These are phyloP conservation scores for Eimeria praecox DNA, from an alignment of 169 alveolate genomes.

Conservation along the genomic window DNA sequence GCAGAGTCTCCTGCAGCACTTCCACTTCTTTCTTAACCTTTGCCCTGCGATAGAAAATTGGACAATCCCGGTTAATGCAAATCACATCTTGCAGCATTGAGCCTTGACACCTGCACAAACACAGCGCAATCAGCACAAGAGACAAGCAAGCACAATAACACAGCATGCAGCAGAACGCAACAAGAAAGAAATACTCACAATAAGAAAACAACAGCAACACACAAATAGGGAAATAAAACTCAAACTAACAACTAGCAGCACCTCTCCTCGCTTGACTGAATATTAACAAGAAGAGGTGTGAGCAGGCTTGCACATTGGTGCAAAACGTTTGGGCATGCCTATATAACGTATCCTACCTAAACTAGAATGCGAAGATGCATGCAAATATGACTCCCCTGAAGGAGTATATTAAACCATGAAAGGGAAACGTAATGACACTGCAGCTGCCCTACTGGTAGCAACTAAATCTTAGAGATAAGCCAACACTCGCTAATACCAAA, in stretches of 20 bases:
- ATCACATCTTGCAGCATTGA: slow-evolving; percentile 97
- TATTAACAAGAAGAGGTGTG: no score
- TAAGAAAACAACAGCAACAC: not conserved
- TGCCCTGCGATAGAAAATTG: slow-evolving; percentile 98
- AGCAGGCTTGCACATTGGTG: no score
- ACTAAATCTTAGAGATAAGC: no score
- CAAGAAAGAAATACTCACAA: not conserved
- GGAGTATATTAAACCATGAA: no score
- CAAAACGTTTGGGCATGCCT: no score
- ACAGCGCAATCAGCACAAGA: no score
- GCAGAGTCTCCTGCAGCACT: slow-evolving; percentile 56
- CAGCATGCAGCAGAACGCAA: not conserved
- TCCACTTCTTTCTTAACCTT: slow-evolving; percentile 90
- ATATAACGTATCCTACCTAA: not conserved
- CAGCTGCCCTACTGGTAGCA: no score
- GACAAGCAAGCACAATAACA: not conserved
- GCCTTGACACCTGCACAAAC: slow-evolving; percentile 96
- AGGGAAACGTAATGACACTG: no score
- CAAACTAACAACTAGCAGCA: no score
- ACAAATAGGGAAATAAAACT: no score
- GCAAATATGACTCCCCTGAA: no score
- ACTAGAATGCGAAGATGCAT: not conserved
- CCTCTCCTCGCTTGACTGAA: no score
- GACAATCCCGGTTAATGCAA: slow-evolving; percentile 99
- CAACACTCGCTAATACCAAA: not conserved